Percentiles rank a stretch among this genome's conserved stretches.
Evolutionary conservation across 495 filamentous ascomycete genomes (phyloP).

Genomic region (Aspergillus leporis): DNA sequence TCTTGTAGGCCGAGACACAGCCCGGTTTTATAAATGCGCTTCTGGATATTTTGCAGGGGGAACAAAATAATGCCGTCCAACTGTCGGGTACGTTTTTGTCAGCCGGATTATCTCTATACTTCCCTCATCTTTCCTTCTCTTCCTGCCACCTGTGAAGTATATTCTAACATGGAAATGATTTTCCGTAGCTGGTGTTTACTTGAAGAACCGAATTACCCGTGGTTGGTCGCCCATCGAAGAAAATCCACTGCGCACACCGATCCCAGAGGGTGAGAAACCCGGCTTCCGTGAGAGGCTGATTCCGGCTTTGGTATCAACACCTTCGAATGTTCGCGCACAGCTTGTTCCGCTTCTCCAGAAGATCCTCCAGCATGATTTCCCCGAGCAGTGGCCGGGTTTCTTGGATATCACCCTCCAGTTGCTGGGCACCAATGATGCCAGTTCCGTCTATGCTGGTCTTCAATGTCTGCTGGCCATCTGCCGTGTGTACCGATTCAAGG

Average conservation of each 20-base stretch:
- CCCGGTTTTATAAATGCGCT: slow-evolving; percentile 88
- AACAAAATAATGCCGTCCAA: slow-evolving; percentile 79
- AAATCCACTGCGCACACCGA: slow-evolving; percentile 56
- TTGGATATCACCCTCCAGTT: slow-evolving; percentile 87
- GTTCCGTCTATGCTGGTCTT: slow-evolving; percentile 85
- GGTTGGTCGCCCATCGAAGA: slow-evolving; percentile 85
- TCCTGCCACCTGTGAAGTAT: not conserved
- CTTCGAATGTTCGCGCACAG: slow-evolving; percentile 79
- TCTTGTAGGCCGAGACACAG: slow-evolving; percentile 79
- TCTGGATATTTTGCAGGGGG: slow-evolving; percentile 83
- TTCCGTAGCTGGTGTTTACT: slow-evolving; percentile 82
- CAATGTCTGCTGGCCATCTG: slow-evolving; percentile 94
- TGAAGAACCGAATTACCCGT: slow-evolving; percentile 93
- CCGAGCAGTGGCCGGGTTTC: slow-evolving; percentile 88
- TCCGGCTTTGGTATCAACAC: slow-evolving; percentile 80
- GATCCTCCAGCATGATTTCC: slow-evolving; percentile 93
- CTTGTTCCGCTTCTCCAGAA: slow-evolving; percentile 92
- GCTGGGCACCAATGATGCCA: slow-evolving; percentile 76
- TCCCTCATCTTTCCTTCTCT: slow-evolving; percentile 16
- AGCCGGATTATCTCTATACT: slow-evolving; percentile 8
- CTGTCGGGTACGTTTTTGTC: slow-evolving; percentile 69
- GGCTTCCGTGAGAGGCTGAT: slow-evolving; percentile 83
- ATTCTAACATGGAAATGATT: slow-evolving; percentile 19
- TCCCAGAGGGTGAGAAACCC: slow-evolving; percentile 87
- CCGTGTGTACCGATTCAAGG: slow-evolving; percentile 91